A percentile compares a stretch with the other conserved stretches of the same genome.
phyloP scores from a whole-genome alignment of 2,329 filamentous ascomycete species.

The Fusarium ramigenum region DNA sequence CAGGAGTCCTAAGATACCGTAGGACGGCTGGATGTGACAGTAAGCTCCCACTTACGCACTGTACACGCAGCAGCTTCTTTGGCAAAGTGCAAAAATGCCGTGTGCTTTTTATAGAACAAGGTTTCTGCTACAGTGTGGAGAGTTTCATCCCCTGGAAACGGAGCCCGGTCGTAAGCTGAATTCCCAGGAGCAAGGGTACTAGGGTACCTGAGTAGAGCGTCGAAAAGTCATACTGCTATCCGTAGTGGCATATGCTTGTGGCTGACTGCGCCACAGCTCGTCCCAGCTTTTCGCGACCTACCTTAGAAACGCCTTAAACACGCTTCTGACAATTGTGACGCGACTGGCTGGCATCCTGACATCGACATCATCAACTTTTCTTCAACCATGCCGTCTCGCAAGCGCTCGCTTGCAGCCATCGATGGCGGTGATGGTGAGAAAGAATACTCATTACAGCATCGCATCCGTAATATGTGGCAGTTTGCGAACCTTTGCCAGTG shows the following conservation, averaged over 20 bases:
- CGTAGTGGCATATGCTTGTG: conserved; percentile 38
- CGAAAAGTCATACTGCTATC: not conserved
- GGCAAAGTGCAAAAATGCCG: not conserved
- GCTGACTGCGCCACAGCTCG: conserved; percentile 40
- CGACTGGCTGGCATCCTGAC: conserved; percentile 30
- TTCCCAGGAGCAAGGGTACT: not conserved
- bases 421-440: conserved; percentile 28
- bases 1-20: conserved; percentile 35
- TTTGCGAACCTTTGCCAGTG: conserved; percentile 95
- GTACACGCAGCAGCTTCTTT: conserved; percentile 17
- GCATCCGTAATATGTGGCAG: conserved; percentile 91
- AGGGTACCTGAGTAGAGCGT: not conserved
- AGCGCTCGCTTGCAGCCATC: conserved; percentile 36
- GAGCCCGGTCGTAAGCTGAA: conserved; percentile 22
- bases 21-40: conserved; percentile 26
- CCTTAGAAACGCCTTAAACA: conserved; percentile 25
- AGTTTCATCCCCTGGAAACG: conserved; percentile 18
- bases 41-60: conserved; percentile 22
- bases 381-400: conserved; percentile 42
- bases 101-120: conserved; percentile 38
- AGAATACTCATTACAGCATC: conserved; percentile 57
- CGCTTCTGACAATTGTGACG: conserved; percentile 37
- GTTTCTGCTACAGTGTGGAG: conserved; percentile 37
- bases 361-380: conserved; percentile 25
- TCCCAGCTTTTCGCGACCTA: conserved; percentile 33